phyloP scores from a whole-genome alignment of 805 yeast genomes.

The Hanseniaspora lachancei region DNA sequence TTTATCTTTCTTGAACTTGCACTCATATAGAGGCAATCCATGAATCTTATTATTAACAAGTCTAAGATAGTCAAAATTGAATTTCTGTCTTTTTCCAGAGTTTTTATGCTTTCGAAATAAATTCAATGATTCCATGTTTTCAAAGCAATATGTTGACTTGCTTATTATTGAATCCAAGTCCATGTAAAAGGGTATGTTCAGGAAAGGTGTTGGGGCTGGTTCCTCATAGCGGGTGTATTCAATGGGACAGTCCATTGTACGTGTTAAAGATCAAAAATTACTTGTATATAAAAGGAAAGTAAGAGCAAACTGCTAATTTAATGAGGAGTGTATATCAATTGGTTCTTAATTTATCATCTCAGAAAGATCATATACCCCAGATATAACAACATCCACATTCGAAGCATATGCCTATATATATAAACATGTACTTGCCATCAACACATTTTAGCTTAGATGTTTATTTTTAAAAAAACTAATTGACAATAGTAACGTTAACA shows the following conservation, averaged over 20 bases:
- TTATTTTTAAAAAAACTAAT: no score
- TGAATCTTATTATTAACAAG: background rate
- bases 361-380: no score
- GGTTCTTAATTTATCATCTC: no score
- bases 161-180: slow-evolving; percentile 1
- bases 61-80: background rate
- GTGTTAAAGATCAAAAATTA: background rate
- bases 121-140: background rate
- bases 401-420: no score
- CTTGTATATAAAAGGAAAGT: no score
- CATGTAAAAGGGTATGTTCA: slow-evolving; percentile 3
- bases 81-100: background rate
- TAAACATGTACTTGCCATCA: no score
- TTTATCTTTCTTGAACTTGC: slow-evolving; percentile 6
- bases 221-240: slow-evolving; percentile 3
- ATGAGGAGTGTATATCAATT: no score
- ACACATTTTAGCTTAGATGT: no score
- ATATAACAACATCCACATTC: no score
- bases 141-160: slow-evolving; percentile 5
- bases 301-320: background rate
- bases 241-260: background rate
- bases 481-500: no score
- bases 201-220: slow-evolving; percentile 1
- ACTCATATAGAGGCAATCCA: slow-evolving; percentile 5
- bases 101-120: background rate